These are phyloP conservation scores for Didymella keratinophila DNA, from an alignment of 2,329 filamentous ascomycete genomes.

Conservation along the genomic window DNA sequence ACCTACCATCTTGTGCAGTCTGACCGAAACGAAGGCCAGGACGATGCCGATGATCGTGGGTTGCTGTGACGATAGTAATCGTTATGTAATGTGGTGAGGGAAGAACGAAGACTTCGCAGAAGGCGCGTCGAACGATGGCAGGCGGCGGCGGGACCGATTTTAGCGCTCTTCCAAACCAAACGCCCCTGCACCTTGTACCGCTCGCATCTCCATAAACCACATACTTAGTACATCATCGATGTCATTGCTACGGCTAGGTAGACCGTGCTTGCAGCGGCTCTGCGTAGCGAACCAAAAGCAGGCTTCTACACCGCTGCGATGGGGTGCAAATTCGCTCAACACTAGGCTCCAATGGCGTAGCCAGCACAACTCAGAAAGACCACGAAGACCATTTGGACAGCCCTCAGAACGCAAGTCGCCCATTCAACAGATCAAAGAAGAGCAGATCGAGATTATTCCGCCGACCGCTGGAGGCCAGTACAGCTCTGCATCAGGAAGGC, in stretches of 20 bases:
- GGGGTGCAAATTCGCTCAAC: conserved; percentile 3
- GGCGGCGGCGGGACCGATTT: conserved; percentile 6
- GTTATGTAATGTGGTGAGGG: not conserved
- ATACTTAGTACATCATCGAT: conserved; percentile 8
- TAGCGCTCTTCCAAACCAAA: conserved; percentile 4
- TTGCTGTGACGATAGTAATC: not conserved
- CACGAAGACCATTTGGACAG: conserved; percentile 12
- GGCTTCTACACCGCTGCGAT: not conserved
- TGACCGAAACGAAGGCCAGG: not conserved
- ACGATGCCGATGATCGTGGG: not conserved
- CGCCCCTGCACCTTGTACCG: not conserved
- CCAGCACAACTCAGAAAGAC: conserved; percentile 16
- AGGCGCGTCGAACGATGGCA: not conserved
- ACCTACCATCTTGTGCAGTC: not conserved
- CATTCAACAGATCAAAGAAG: conserved; percentile 12
- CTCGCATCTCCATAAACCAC: not conserved
- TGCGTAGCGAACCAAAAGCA: not conserved
- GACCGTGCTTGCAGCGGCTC: conserved; percentile 5
- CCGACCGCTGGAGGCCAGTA: not conserved
- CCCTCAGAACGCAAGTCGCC: conserved; percentile 18
- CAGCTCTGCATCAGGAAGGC: conserved; percentile 7
- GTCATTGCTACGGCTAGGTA: conserved; percentile 13
- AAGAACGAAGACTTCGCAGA: not conserved
- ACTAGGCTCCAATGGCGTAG: conserved; percentile 14
- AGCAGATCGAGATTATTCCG: conserved; percentile 14